These are phyloP conservation scores for Ulota crispa DNA, from an alignment of 225 moss, liverwort and hornwort genomes.

Conservation along the genomic window DNA sequence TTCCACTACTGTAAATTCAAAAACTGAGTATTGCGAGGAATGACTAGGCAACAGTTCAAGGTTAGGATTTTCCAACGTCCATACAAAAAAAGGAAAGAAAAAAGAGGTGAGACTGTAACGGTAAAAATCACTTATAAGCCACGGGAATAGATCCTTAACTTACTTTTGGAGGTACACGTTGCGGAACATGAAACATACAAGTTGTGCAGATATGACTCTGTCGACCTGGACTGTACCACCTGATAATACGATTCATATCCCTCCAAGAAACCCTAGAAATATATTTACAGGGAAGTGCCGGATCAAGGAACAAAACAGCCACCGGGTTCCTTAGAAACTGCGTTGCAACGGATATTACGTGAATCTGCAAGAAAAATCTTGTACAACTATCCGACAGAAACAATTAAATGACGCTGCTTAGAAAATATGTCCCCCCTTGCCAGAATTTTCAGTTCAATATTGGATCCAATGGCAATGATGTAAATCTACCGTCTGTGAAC, in stretches of 20 bases:
- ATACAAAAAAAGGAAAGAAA: neutral
- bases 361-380: neutral
- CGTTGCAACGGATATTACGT: neutral
- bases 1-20: neutral
- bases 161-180: neutral
- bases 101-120: neutral
- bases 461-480: slow-evolving; percentile 1
- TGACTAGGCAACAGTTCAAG: neutral
- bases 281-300: neutral
- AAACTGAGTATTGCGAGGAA: neutral
- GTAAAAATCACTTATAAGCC: neutral
- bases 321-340: neutral
- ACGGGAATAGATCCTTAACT: neutral
- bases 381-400: neutral
- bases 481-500: slow-evolving; percentile 2
- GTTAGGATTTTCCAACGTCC: neutral
- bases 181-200: neutral
- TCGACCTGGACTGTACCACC: neutral
- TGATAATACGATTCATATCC: neutral
- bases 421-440: neutral
- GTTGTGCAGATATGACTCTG: neutral
- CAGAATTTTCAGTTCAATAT: slow-evolving; percentile 11
- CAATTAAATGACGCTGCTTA: neutral
- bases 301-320: neutral
- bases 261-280: neutral